Percentiles rank a stretch among this genome's conserved stretches.
phyloP scores from a whole-genome alignment of 345 rosid species.

The Toxicodendron radicans region DNA sequence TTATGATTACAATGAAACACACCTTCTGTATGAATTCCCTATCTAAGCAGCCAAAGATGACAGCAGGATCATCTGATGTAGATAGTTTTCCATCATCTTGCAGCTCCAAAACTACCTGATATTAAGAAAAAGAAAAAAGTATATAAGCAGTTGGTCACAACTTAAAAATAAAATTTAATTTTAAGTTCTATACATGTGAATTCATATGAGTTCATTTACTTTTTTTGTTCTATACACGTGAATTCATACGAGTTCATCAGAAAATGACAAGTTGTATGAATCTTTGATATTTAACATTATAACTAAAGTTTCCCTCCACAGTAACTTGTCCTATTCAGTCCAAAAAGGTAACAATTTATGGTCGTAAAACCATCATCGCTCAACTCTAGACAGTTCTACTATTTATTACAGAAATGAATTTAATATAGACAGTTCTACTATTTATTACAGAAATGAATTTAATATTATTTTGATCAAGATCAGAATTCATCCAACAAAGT shows the following conservation, averaged over 20 bases:
- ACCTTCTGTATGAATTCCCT: slow-evolving; percentile 66
- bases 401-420: background rate
- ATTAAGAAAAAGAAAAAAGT: background rate
- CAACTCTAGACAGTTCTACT: background rate
- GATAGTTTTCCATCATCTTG: slow-evolving; percentile 75
- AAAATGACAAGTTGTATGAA: background rate
- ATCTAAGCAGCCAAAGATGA: slow-evolving; percentile 64
- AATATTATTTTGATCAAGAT: background rate
- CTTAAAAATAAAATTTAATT: background rate
- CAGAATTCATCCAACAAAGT: background rate
- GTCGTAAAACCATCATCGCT: background rate
- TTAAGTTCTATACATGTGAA: background rate
- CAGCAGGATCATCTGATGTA: slow-evolving; percentile 90
- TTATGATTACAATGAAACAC: slow-evolving; percentile 13
- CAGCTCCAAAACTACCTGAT: slow-evolving; percentile 83
- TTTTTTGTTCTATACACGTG: no score
- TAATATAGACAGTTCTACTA: background rate
- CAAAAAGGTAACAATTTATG: background rate
- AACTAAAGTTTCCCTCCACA: background rate
- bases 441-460: background rate
- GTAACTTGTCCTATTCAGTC: background rate
- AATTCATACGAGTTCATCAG: background rate
- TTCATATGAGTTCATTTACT: background rate
- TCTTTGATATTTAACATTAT: background rate
- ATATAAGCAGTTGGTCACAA: background rate